phyloP scores from a whole-genome alignment of 352 stramenopile species.

The Phytophthora agathidicida region DNA sequence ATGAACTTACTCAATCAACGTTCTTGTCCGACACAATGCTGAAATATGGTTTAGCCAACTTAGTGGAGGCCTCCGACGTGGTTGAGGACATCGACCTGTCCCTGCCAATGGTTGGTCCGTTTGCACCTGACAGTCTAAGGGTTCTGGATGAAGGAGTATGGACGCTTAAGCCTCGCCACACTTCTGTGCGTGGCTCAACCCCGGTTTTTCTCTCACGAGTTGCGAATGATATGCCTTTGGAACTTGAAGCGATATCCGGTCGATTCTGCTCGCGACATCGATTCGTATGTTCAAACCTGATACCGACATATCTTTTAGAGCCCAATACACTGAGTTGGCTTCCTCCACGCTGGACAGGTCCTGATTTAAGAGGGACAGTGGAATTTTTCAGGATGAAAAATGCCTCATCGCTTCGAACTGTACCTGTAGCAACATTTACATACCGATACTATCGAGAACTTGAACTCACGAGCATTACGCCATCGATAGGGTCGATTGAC shows the following conservation, averaged over 20 bases:
- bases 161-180: slow-evolving; percentile 18
- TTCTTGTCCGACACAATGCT: slow-evolving; percentile 38
- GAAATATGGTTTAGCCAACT: slow-evolving; percentile 15
- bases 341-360: slow-evolving; percentile 19
- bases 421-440: slow-evolving; percentile 23
- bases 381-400: slow-evolving; percentile 27
- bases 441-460: slow-evolving; percentile 44
- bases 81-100: slow-evolving; percentile 45
- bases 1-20: slow-evolving; percentile 21
- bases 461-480: slow-evolving; percentile 25
- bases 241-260: slow-evolving; percentile 8
- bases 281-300: slow-evolving; percentile 26
- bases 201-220: slow-evolving; percentile 15
- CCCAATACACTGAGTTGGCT: slow-evolving; percentile 21
- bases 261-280: slow-evolving; percentile 32
- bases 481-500: slow-evolving; percentile 21
- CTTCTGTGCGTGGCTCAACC: slow-evolving; percentile 22
- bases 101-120: slow-evolving; percentile 29
- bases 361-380: slow-evolving; percentile 24
- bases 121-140: slow-evolving; percentile 13
- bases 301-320: not conserved
- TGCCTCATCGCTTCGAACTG: not conserved
- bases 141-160: slow-evolving; percentile 28
- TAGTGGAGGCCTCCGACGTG: slow-evolving; percentile 15
- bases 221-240: not conserved